Evolutionary conservation across 1,284 basidiomycete genomes (phyloP).

Genomic region (Irpex rosettiformis): DNA sequence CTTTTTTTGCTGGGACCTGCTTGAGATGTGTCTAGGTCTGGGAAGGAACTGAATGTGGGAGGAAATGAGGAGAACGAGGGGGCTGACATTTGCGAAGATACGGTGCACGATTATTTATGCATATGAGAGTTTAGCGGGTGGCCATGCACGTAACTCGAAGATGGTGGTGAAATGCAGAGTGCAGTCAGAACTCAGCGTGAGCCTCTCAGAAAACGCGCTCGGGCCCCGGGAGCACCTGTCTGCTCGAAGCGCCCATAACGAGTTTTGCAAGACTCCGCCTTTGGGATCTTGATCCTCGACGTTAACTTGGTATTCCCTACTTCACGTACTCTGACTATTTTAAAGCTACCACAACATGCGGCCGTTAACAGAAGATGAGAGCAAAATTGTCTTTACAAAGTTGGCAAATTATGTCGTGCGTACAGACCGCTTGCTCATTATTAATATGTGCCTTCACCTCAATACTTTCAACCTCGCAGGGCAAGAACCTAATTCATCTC

Average conservation of each 20-base stretch:
- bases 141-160: not conserved
- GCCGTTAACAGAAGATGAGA: conserved; percentile 84
- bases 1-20: conserved; percentile 9
- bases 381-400: conserved; percentile 85
- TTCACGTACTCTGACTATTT: not conserved
- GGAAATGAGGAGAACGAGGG: conserved; percentile 57
- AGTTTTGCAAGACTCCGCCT: not conserved
- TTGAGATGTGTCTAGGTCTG: conserved; percentile 40
- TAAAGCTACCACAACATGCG: conserved; percentile 50
- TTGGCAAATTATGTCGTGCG: conserved; percentile 87
- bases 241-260: not conserved
- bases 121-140: too few relatives aligned
- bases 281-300: not conserved
- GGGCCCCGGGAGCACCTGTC: too few relatives aligned
- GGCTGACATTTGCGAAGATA: conserved; percentile 35
- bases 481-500: conserved; percentile 88
- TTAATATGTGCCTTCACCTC: not conserved
- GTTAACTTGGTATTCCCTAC: not conserved
- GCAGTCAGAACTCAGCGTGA: too few relatives aligned
- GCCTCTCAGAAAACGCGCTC: too few relatives aligned
- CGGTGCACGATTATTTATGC: not conserved
- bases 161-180: too few relatives aligned
- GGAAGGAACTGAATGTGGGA: conserved; percentile 64
- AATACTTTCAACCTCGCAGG: conserved; percentile 39
- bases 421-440: conserved; percentile 14